Evolutionary conservation across 306 rosid genomes (phyloP), one percentile per base, ranked within the genome.

Genomic region (Urtica urens): DNA sequence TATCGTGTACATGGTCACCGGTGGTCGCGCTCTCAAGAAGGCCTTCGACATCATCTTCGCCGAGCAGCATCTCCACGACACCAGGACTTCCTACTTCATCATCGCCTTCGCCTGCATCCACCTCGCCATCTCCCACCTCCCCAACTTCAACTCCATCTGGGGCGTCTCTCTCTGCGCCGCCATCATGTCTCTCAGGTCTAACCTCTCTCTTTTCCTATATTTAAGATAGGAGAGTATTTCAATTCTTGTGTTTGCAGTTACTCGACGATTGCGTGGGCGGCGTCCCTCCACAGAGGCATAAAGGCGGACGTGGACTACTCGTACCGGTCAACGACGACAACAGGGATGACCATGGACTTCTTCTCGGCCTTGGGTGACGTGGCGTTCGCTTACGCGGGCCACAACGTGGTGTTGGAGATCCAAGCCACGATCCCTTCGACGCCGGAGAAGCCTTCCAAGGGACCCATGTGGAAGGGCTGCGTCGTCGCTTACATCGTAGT

Each of bases 401-500:
- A 87, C 69, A 87, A 72, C 18, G 87, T 87, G 28, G 96, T 78
- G 22, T 20, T 87, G 38, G 96, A 87, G 62, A 87, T 87, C 60
- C 94, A 87, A 49, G 94, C 94, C 37, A 87, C 96, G 5, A 87
- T 87, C 13, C 96, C 96, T 22, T 83, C 94, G 0, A 69, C 93
- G 0, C 76, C 79, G 0, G 86, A 87, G 11, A 67, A 59, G 3
- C 96, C 94, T 29, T 83, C 96, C 9, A 87, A 80, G 63, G 80
- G 61, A 14, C 86, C 96, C 1, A 80, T 87, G 96, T 87, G 96
- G 96, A 80, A 43, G 49, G 96, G 96, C 14, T 87, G 65, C 1
- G 0, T 80, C 2, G 70, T 74, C 24, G 93, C 96, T 3, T 87
- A 87, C 38, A 0, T 78, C 2, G 86, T 81, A 7, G 96, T 87